phyloP scores from a whole-genome alignment of 2,329 filamentous ascomycete species.

The Shiraia sp. region DNA sequence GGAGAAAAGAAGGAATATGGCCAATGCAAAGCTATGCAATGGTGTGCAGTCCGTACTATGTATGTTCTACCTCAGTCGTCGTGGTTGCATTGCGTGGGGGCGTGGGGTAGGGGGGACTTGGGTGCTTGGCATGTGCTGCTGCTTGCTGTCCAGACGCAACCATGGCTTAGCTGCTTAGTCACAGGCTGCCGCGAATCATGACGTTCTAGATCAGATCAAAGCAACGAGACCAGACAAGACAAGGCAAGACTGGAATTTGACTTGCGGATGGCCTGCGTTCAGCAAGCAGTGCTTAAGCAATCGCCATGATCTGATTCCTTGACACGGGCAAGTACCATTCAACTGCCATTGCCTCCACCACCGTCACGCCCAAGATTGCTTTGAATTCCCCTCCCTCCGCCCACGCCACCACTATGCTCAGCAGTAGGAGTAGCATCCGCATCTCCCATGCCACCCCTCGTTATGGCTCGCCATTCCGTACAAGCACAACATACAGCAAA shows the following conservation, averaged over 20 bases:
- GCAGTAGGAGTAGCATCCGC: background rate
- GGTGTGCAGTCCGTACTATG: too few species aligned
- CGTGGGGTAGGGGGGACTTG: too few species aligned
- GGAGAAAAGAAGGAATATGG: background rate
- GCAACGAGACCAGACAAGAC: background rate
- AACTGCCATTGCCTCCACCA: too few species aligned
- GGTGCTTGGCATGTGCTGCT: background rate
- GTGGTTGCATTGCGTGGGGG: too few species aligned
- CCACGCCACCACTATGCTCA: too few species aligned
- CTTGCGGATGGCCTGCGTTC: background rate
- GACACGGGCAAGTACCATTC: too few species aligned
- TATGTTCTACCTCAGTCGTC: too few species aligned
- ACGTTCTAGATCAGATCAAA: constrained; percentile 16
- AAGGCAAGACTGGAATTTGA: background rate
- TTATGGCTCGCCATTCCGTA: constrained; percentile 29
- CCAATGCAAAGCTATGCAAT: too few species aligned
- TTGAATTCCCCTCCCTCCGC: too few species aligned
- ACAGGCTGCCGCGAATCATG: constrained; percentile 13
- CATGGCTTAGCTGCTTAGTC: background rate
- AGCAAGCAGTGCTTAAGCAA: background rate
- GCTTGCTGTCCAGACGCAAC: too few species aligned
- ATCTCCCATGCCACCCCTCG: constrained; percentile 34
- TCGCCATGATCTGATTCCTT: too few species aligned
- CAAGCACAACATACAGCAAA: constrained; percentile 25
- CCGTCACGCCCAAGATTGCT: too few species aligned